Conservation (phyloP, 2,329 filamentous ascomycete genomes). For the Calonectria montana region DNA sequence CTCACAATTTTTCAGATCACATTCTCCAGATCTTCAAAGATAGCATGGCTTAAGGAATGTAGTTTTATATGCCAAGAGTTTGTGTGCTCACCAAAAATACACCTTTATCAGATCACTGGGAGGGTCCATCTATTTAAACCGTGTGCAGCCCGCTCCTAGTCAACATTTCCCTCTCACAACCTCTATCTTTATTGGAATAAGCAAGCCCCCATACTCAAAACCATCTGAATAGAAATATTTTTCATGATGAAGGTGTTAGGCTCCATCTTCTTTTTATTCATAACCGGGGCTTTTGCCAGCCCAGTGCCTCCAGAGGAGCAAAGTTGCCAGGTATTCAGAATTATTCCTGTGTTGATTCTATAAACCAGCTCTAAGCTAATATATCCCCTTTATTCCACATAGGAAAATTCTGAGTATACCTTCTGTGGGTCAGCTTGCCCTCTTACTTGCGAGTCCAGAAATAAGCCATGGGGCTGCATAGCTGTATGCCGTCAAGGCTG, state of each 20-base stretch:
- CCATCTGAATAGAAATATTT: not conserved
- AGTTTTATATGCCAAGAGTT: not conserved
- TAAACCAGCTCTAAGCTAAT: not conserved
- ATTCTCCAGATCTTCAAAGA: too few relatives aligned
- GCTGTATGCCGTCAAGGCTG: not conserved
- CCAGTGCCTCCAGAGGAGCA: not conserved
- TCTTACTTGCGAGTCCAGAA: not conserved
- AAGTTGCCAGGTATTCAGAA: not conserved
- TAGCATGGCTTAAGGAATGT: not conserved
- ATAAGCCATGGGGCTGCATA: not conserved
- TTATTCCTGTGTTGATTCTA: too few relatives aligned
- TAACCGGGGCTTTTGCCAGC: not conserved
- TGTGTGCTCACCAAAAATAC: too few relatives aligned
- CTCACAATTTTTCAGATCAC: not conserved
- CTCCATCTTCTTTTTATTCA: not conserved
- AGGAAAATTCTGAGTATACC: not conserved
- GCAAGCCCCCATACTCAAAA: too few relatives aligned
- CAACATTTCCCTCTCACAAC: not conserved
- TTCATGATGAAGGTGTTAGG: not conserved
- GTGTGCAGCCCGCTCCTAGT: not conserved
- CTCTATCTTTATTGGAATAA: not conserved
- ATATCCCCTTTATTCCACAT: too few relatives aligned
- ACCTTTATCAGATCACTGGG: not conserved
- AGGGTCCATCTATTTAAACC: not conserved
- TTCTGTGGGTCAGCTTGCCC: not conserved